Evolutionary conservation across 768 basidiomycete genomes (phyloP), one percentile per base, ranked within the genome.

Genomic region (Floccularia luteovirens): DNA sequence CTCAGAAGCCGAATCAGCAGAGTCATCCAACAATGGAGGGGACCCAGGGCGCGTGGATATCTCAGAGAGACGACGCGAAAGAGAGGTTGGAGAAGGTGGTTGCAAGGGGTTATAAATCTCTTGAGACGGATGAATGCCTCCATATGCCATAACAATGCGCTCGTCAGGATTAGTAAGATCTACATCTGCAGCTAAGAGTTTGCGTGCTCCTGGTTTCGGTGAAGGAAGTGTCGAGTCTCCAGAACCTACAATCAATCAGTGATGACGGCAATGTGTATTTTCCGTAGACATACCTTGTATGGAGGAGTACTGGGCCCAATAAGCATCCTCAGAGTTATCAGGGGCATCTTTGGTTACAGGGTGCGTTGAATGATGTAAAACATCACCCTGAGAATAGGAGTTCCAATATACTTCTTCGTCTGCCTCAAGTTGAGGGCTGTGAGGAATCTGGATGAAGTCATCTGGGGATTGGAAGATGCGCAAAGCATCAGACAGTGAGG

Each of bases 221-320:
- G 49, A 83, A 59, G 82, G 81, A 12, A 77, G 51, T 14, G 80
- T 82, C 12, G 84, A 86, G 53, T 86, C 83, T 12, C 74, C 81
- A 21, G 82, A 75, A 39, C 84, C 83, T 86, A 49, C 24, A 36
- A 34, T 27, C 43, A 30, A 35, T 33, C 25, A 43, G 35, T 21
- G 36, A 40, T 4, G 22, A 21, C 21, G 19, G 23, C 16, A 23
- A 42, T 31, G n/a, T n/a, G n/a, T n/a, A n/a, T n/a, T n/a, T n/a
- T n/a, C n/a, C n/a, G n/a, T 22, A 5, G 17, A 49, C 61, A 49
- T 41, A 83, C 84, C 84, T 58, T 87, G 82, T 5, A 86, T 70
- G 14, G 67, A 64, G 22, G 79, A 64, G 55, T 87, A 87, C 45
- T 71, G 79, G 19, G 81, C 82, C 84, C 84, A 87, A 48, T 87